Conservation (phyloP, 257 asterid species). For the Przewalskia tangutica region DNA sequence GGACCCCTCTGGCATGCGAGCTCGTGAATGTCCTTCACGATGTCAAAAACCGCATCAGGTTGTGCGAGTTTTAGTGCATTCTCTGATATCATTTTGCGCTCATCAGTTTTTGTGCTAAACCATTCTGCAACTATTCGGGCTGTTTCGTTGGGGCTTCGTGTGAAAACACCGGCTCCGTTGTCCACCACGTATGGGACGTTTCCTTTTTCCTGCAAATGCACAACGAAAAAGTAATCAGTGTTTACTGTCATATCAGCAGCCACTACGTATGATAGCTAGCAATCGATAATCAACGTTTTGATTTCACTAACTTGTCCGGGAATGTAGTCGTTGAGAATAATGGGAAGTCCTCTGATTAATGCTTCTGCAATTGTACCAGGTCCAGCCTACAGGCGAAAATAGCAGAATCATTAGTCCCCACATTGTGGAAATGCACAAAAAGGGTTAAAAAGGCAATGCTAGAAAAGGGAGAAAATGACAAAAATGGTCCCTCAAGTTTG, state of each 20-base stretch:
- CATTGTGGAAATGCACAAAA: neutral
- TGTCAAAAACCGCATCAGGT: constrained; percentile 89
- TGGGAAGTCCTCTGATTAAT: constrained; percentile 89
- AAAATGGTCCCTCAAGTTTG: no score
- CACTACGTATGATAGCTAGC: neutral
- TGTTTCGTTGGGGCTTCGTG: constrained; percentile 66
- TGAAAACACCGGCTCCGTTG: constrained; percentile 86
- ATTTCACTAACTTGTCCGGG: constrained; percentile 78
- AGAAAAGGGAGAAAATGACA: no score
- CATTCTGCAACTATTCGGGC: constrained; percentile 68
- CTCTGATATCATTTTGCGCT: constrained; percentile 59
- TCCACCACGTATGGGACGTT: constrained; percentile 88
- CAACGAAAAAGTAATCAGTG: neutral
- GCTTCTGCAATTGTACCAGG: constrained; percentile 98
- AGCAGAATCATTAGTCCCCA: neutral
- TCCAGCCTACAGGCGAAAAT: constrained; percentile 54
- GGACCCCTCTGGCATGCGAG: constrained; percentile 81
- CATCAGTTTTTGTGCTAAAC: constrained; percentile 79
- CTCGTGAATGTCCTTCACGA: constrained; percentile 87
- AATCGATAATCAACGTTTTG: neutral
- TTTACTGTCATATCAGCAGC: neutral
- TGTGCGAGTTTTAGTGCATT: constrained; percentile 73
- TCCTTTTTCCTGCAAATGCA: constrained; percentile 67
- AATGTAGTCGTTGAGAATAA: constrained; percentile 81
- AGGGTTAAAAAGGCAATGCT: neutral